Evolutionary conservation across 805 yeast species (phyloP), one percentile per base, ranked within the genome.

Genomic region (Monosporozyma servazzii): DNA sequence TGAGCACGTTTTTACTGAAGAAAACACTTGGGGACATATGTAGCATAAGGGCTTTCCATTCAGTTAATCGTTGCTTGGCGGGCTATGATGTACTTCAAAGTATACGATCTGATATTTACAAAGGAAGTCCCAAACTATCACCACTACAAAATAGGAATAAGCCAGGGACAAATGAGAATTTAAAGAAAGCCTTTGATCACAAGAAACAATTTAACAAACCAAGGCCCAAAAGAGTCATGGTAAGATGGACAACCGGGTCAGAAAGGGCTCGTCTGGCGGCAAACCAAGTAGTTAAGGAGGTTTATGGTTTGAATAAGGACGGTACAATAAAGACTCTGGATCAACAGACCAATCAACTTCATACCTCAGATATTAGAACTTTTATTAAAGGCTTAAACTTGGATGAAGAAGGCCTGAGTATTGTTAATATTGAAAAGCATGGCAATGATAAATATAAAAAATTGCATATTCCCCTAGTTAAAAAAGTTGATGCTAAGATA

Each of bases 261-360:
- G 66, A 61, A 25, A 58, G 65, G 47, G 66, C 65, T 17, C 58
- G 61, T 42, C 56, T 54, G 13, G 71, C 68, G 18, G 65, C 66
- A 2, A 61, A 58, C 41, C 39, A 50, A 7, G 56, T 54, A 0
- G 48, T 63, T 6, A 49, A 56, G 10, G 54, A 58, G 18, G 54
- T 65, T 3, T 54, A 65, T 23, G 53, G 53, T 10, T 47, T 60
- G 46, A 64, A 64, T 50, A 45, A 45, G 11, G 55, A 54, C 20
- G 71, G 71, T 5, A 51, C 36, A 11, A 57, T 67, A 18, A 59
- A 59, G 39, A 46, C 54, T 29, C 50, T 67, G 1, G 54, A 61
- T 30, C 54, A 55, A n/a, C 53, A 48, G 9, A 58, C 62, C 6
- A 57, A 60, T 17, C 51, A 55, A 17, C 44, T 63, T 2, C 58